These are phyloP conservation scores for Cyclanthera cordifolia DNA, from an alignment of 306 rosid species.

Conservation along the genomic window DNA sequence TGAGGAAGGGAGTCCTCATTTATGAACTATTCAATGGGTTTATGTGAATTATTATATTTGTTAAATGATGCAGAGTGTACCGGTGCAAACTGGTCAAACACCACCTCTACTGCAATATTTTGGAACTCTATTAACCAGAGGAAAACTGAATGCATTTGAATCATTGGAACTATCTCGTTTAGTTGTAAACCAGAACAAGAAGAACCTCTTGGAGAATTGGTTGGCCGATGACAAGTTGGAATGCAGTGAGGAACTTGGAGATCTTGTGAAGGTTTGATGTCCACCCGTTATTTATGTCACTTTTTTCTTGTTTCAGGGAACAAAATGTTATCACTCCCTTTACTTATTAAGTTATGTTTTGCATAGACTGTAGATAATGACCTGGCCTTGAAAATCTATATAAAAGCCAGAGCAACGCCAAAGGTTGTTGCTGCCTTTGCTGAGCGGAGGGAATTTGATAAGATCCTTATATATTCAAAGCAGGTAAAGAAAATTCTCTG, in stretches of 20 bases:
- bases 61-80: slow-evolving; percentile 67
- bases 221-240: slow-evolving; percentile 98
- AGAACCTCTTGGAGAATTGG: slow-evolving; percentile 96
- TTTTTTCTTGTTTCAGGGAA: neutral
- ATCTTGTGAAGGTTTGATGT: slow-evolving; percentile 87
- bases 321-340: neutral
- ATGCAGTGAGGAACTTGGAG: slow-evolving; percentile 97
- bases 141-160: slow-evolving; percentile 93
- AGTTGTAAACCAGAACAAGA: slow-evolving; percentile 97
- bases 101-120: slow-evolving; percentile 96
- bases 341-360: slow-evolving; percentile 7
- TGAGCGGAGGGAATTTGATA: slow-evolving; percentile 97
- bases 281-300: slow-evolving; percentile 6
- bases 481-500: slow-evolving; percentile 44
- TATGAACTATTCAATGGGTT: neutral
- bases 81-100: slow-evolving; percentile 98
- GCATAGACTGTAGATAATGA: slow-evolving; percentile 92
- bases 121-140: slow-evolving; percentile 87
- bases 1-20: neutral
- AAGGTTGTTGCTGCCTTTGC: slow-evolving; percentile 99
- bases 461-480: slow-evolving; percentile 90
- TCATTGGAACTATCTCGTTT: slow-evolving; percentile 89
- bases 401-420: slow-evolving; percentile 98
- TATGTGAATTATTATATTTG: neutral
- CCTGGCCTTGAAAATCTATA: slow-evolving; percentile 85